Percentiles rank a stretch among this genome's conserved stretches.
Evolutionary conservation across 2,329 filamentous ascomycete species (phyloP).

Genomic region (Pseudogymnoascus sp.): DNA sequence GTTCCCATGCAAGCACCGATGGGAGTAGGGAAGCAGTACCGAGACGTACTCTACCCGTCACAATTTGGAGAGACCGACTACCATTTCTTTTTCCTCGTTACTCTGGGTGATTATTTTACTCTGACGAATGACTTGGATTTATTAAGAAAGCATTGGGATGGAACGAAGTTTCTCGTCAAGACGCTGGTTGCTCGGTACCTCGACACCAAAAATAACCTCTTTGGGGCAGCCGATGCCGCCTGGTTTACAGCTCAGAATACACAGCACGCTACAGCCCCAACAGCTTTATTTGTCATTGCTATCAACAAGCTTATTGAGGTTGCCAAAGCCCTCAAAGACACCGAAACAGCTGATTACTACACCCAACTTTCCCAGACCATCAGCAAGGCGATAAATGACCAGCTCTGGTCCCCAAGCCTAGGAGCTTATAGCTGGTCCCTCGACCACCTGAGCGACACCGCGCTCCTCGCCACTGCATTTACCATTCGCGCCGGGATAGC

Average conservation of each 20-base stretch:
- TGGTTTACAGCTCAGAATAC: slow-evolving; percentile 1
- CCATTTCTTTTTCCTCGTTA: slow-evolving; percentile 3
- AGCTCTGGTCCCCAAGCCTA: slow-evolving; percentile 29
- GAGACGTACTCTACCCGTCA: slow-evolving; percentile 10
- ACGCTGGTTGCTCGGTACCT: not conserved
- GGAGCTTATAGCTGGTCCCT: slow-evolving; percentile 29
- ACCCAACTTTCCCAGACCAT: slow-evolving; percentile 20
- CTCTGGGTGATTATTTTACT: not conserved
- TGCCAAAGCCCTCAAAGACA: slow-evolving; percentile 28
- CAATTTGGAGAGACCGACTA: slow-evolving; percentile 8
- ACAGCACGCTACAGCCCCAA: not conserved
- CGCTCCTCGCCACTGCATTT: slow-evolving; percentile 29
- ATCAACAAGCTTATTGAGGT: slow-evolving; percentile 24
- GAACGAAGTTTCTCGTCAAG: not conserved
- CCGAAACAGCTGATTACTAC: slow-evolving; percentile 21
- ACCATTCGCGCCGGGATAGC: slow-evolving; percentile 30
- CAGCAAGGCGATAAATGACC: slow-evolving; percentile 24
- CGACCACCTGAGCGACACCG: slow-evolving; percentile 26
- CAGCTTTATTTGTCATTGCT: slow-evolving; percentile 13
- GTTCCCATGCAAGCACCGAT: slow-evolving; percentile 12
- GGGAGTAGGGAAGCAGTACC: slow-evolving; percentile 10
- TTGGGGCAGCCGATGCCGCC: not conserved
- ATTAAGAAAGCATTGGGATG: not conserved
- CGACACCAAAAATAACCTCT: not conserved
- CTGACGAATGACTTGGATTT: not conserved